Base-by-base conservation (phyloP, 805 yeast species). In the Lipomyces kockii region DNA sequence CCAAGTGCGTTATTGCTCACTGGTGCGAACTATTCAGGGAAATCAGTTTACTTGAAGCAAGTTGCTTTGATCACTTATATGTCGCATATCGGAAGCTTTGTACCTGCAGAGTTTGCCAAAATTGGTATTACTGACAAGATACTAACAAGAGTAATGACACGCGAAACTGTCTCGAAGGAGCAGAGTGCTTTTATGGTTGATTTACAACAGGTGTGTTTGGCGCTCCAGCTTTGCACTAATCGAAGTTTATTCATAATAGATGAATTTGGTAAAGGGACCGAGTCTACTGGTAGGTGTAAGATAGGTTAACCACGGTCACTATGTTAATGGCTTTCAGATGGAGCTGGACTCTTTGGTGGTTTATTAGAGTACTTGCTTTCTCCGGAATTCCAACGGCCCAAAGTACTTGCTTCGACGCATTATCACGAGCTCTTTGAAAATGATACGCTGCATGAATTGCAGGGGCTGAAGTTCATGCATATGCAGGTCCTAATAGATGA, bases 211-310 rank as follows among this genome's bases (percentile, higher is more conserved):
- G 79, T 86, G 74, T 77, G 76, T 65, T 81, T 78, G 71, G 81
- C 84, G 60, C 68, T 84, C 25, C 75, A 80, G 3, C 68, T 82
- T 61, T 70, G 78, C 34, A 83, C 86, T 0, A 73, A 75, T 0
- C 77, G 73, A 56, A 83, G 86, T 12, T 68, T 86, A 34, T 68
- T 86, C 1, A 73, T 86, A 5, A 78, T 86, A 32, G 87, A 85
- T 73, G 87, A 85, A 66, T 84, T 83, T 74, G 88, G 87, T 0
- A 83, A 84, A 67, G 87, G 87, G 0, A 84, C 85, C 0, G 85
- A 83, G 71, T 69, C 80, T 0, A 71, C 79, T 12, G 84, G 83
- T 70, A 60, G 14, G 60, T 32, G 9, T 17, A 5, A 12, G 14
- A 27, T 17, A 4, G 29, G 27, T 14, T 32, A 3, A 25, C 5